Base-by-base conservation (phyloP, 495 filamentous ascomycete species). In the Penicillium robsamsonii region DNA sequence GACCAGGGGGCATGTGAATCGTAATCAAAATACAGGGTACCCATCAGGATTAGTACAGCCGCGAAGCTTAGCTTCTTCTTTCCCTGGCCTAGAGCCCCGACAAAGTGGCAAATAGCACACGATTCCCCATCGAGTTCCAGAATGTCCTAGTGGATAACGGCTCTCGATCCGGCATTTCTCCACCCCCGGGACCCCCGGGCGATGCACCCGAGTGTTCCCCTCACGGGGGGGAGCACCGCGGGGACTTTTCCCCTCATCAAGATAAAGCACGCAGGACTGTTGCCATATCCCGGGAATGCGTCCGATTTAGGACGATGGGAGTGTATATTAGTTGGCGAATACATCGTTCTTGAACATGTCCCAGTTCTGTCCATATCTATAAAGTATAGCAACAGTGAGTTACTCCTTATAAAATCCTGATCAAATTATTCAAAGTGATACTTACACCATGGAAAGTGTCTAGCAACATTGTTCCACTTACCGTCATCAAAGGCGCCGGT, bases 401-500 rank as follows among this genome's bases (percentile, higher is more conserved):
- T 25, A 17, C n/a, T 31, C 25, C 33, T 4, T 5, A 42, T 44
- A 15, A 41, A 12, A 27, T 27, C n/a, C 42, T 15, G 12, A 27
- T 11, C 17, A 40, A 50, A 4, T 25, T 13, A 0, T 55, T n/a
- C 29, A 50, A 17, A 41, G 22, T 43, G 12, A 38, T 22, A 17
- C 15, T n/a, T 18, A 37, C 25, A 35, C 40, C 4, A n/a, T 35
- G 15, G 7, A 56, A 10, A 70, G 65, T 70, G 65, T 66, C 65
- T 44, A 53, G 18, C 51, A 59, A 61, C 9, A 55, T 66, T 24
- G 62, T 70, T 20, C 67, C 65, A 42, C 64, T 71, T 27, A 67
- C 64, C 50, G 52, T 71, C 50, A 69, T 71, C 45, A 71, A 71
- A 57, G 68, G 62, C 57, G 66, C 68, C 35, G 66, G 68, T 55